Conservation (phyloP, 1,284 basidiomycete genomes). For the Austroboletus niveus region DNA sequence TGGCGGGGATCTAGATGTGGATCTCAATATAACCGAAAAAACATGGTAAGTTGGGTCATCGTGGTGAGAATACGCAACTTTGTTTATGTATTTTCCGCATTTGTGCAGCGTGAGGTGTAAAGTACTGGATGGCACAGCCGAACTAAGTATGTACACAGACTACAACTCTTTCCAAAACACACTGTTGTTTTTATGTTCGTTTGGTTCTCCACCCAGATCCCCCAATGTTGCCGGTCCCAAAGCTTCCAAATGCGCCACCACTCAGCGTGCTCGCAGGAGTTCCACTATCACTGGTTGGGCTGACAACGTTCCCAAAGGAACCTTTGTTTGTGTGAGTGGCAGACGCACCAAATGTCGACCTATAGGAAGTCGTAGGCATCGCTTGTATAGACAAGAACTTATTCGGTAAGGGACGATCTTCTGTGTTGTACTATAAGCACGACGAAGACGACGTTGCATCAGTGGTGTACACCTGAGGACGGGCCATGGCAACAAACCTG, state of each 20-base stretch:
- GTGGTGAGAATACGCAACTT: constrained; percentile 1
- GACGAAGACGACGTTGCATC: background rate
- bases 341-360: constrained; percentile 53
- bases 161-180: constrained; percentile 3
- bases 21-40: background rate
- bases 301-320: constrained; percentile 16
- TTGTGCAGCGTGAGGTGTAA: background rate
- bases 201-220: constrained; percentile 28
- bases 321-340: constrained; percentile 21
- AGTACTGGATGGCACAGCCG: constrained; percentile 5
- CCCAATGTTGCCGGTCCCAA: constrained; percentile 42
- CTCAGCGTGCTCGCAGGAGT: constrained; percentile 16
- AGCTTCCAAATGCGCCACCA: constrained; percentile 49
- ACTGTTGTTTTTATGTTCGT: constrained; percentile 17
- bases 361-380: constrained; percentile 60
- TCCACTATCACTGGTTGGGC: constrained; percentile 24
- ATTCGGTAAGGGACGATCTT: constrained; percentile 73
- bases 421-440: constrained; percentile 66
- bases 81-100: background rate
- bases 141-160: constrained; percentile 9
- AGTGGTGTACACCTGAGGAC: constrained; percentile 1
- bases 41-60: background rate
- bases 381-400: constrained; percentile 79
- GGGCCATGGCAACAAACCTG: constrained; percentile 50
- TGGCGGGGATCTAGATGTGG: background rate